phyloP scores from a whole-genome alignment of 2,329 filamentous ascomycete species.

The Xylaria polymorpha region DNA sequence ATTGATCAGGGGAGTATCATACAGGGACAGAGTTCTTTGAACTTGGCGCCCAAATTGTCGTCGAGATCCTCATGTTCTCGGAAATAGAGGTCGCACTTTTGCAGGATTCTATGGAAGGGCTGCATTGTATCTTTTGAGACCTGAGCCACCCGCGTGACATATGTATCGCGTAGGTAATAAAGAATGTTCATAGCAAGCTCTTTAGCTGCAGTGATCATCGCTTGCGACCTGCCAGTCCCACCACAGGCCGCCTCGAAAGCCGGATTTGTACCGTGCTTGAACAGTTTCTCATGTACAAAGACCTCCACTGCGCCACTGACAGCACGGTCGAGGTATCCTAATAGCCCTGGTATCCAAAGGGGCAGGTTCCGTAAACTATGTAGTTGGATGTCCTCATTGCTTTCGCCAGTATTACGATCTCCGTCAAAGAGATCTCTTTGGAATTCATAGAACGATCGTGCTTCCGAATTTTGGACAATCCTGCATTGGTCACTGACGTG shows the following conservation, averaged over 20 bases:
- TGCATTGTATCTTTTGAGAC: conserved; percentile 58
- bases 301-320: conserved; percentile 57
- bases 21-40: conserved; percentile 54
- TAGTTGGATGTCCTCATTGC: conserved; percentile 47
- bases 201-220: conserved; percentile 53
- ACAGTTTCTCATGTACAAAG: conserved; percentile 59
- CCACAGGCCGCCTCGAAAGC: conserved; percentile 49
- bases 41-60: conserved; percentile 51
- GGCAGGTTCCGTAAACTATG: conserved; percentile 52
- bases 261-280: conserved; percentile 51
- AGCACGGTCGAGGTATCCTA: conserved; percentile 59
- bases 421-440: conserved; percentile 51
- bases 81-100: conserved; percentile 57
- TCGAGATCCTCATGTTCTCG: conserved; percentile 49
- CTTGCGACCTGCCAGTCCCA: conserved; percentile 47
- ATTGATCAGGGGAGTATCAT: conserved; percentile 39
- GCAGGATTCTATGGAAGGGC: conserved; percentile 57
- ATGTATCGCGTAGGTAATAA: conserved; percentile 59
- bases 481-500: conserved; percentile 59
- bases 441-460: conserved; percentile 61
- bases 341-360: conserved; percentile 63
- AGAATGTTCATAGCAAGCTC: conserved; percentile 60
- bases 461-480: conserved; percentile 60
- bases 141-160: conserved; percentile 56
- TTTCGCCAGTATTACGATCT: conserved; percentile 48